Conservation (phyloP, 1,284 basidiomycete genomes). For the Heimioporus retisporus region DNA sequence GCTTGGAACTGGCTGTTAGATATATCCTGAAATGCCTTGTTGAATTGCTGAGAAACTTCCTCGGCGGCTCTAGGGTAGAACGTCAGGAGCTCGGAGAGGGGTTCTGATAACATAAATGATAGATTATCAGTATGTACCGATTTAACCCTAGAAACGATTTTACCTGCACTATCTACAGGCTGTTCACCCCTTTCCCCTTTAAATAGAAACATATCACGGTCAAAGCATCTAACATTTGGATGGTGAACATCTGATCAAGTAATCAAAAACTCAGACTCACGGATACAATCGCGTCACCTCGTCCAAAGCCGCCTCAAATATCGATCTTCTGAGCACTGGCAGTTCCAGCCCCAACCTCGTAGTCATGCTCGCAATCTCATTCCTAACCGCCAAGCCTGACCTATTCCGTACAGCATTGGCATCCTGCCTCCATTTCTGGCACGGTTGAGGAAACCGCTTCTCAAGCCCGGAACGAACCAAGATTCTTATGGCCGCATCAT, state of each 20-base stretch:
- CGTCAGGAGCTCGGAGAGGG: conserved; percentile 17
- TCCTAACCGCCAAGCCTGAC: background rate
- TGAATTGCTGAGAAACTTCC: too few relatives aligned
- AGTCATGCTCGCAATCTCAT: conserved; percentile 15
- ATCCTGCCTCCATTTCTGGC: conserved; percentile 38
- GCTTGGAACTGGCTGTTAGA: too few relatives aligned
- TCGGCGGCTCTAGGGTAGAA: too few relatives aligned
- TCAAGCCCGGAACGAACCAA: conserved; percentile 46
- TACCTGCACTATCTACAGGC: conserved; percentile 18
- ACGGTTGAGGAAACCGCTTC: conserved; percentile 38
- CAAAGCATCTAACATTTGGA: conserved; percentile 22
- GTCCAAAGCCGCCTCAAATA: conserved; percentile 38
- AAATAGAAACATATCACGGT: conserved; percentile 24
- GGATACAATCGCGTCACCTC: conserved; percentile 31
- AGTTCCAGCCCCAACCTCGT: conserved; percentile 15
- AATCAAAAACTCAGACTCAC: conserved; percentile 26
- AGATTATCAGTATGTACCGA: too few relatives aligned
- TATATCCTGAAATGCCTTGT: too few relatives aligned
- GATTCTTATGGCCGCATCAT: conserved; percentile 5
- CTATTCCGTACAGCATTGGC: conserved; percentile 14
- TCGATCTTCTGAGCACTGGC: conserved; percentile 14
- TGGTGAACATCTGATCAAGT: background rate
- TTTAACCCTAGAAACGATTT: background rate
- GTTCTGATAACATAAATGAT: conserved; percentile 21
- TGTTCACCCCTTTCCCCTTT: background rate